A percentile compares a stretch with the other conserved stretches of the same genome.
Evolutionary conservation across 2,329 filamentous ascomycete genomes (phyloP).

Genomic region (Neonectria punicea): DNA sequence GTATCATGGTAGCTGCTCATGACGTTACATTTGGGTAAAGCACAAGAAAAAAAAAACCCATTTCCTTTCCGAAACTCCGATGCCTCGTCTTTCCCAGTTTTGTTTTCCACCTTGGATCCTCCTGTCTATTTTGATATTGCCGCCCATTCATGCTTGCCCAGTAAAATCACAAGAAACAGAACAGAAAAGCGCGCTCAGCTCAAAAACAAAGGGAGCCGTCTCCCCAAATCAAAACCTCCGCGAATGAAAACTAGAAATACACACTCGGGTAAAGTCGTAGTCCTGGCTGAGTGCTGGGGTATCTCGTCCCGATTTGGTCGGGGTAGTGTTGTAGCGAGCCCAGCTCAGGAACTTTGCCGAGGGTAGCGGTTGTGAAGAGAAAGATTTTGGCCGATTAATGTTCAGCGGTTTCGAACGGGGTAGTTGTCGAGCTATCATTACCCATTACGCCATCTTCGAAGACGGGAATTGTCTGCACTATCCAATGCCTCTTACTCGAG

Average conservation of each 20-base stretch:
- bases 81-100: constrained; percentile 11
- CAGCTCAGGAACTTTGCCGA: neutral
- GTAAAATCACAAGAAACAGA: constrained; percentile 1
- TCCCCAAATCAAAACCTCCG: constrained; percentile 5
- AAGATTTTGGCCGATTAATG: neutral
- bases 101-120: constrained; percentile 16
- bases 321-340: neutral
- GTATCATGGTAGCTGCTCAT: constrained; percentile 1
- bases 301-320: constrained; percentile 2
- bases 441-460: neutral
- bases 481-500: neutral
- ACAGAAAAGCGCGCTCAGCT: constrained; percentile 13
- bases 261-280: neutral
- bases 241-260: constrained; percentile 13
- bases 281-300: constrained; percentile 6
- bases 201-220: neutral
- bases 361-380: neutral
- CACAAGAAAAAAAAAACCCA: neutral
- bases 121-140: constrained; percentile 28
- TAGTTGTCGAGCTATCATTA: neutral
- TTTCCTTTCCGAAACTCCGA: constrained; percentile 3
- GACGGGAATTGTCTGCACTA: neutral
- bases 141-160: constrained; percentile 18
- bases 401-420: neutral
- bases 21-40: neutral